Evolutionary conservation across 306 rosid species (phyloP).

Genomic region (Betula pendula): DNA sequence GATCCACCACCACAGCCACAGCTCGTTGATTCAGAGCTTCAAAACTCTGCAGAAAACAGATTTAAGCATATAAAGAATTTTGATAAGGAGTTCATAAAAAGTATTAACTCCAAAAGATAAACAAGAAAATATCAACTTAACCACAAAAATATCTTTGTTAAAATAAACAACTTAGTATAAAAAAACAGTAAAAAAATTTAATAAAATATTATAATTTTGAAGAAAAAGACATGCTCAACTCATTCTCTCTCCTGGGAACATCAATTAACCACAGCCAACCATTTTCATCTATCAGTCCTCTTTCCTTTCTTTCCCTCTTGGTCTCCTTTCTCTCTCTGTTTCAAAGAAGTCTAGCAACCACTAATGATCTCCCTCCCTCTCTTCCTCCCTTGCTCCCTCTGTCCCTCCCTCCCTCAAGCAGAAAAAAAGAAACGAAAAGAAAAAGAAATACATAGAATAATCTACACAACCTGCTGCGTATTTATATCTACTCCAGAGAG

Average conservation of each 20-base stretch:
- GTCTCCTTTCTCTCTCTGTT: background rate
- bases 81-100: background rate
- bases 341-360: background rate
- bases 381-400: too few relatives aligned
- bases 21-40: conserved; percentile 97
- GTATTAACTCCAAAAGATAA: background rate
- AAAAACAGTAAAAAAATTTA: background rate
- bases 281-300: background rate
- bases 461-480: conserved; percentile 79
- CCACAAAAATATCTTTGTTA: too few relatives aligned
- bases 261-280: background rate
- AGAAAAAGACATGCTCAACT: background rate
- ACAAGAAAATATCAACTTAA: too few relatives aligned
- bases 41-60: conserved; percentile 60
- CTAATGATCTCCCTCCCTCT: background rate
- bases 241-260: background rate
- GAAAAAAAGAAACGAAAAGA: background rate
- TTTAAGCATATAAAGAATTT: conserved; percentile 10
- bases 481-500: conserved; percentile 97
- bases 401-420: background rate
- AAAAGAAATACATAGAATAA: background rate
- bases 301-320: background rate
- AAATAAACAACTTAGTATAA: background rate
- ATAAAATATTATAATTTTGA: background rate
- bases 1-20: conserved; percentile 97